These are phyloP conservation scores for Penicillium psychrosexuale DNA, from an alignment of 2,329 filamentous ascomycete species.

Conservation along the genomic window DNA sequence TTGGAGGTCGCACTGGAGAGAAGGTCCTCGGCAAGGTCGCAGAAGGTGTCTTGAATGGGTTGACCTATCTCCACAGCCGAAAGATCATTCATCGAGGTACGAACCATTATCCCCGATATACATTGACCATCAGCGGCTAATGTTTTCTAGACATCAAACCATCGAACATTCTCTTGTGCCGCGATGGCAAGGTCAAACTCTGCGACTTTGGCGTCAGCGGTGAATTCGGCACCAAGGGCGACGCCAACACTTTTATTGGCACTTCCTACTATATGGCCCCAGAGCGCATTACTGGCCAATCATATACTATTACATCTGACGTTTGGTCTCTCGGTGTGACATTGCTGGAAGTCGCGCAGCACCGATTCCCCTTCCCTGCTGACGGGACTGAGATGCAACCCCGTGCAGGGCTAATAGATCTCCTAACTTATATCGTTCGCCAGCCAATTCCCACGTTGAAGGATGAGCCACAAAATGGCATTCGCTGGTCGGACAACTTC, in stretches of 20 bases:
- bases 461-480: slow-evolving; percentile 83
- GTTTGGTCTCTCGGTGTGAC: slow-evolving; percentile 98
- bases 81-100: slow-evolving; percentile 88
- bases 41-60: slow-evolving; percentile 86
- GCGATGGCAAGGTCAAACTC: slow-evolving; percentile 90
- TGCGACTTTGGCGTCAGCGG: slow-evolving; percentile 98
- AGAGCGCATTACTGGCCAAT: slow-evolving; percentile 94
- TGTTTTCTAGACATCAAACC: slow-evolving; percentile 78
- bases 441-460: slow-evolving; percentile 94
- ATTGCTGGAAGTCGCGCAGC: slow-evolving; percentile 96
- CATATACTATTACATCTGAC: slow-evolving; percentile 96
- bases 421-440: slow-evolving; percentile 94
- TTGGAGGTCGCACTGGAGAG: slow-evolving; percentile 90
- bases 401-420: slow-evolving; percentile 84
- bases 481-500: slow-evolving; percentile 95
- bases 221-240: slow-evolving; percentile 96
- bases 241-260: slow-evolving; percentile 98
- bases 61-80: slow-evolving; percentile 91
- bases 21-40: slow-evolving; percentile 97
- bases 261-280: slow-evolving; percentile 99
- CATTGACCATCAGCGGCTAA: slow-evolving; percentile 4
- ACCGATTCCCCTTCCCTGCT: slow-evolving; percentile 95
- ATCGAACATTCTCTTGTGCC: slow-evolving; percentile 90
- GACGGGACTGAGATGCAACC: slow-evolving; percentile 96
- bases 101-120: slow-evolving; percentile 2